Conservation (phyloP, 2,329 filamentous ascomycete species). For the Pseudogymnoascus sp. region DNA sequence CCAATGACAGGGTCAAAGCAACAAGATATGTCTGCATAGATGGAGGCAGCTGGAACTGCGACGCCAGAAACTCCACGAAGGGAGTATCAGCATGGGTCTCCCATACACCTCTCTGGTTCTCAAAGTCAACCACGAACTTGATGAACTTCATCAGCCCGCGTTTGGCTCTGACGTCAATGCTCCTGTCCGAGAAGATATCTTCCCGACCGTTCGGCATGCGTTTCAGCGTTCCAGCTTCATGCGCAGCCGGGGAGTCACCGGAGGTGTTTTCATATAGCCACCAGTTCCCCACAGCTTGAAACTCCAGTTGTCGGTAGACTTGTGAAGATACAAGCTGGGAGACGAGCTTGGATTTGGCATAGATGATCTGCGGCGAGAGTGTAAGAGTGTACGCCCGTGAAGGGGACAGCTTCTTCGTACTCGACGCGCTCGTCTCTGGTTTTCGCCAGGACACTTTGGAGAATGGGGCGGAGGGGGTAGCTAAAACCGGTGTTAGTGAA, state of each 20-base stretch:
- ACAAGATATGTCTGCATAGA: constrained; percentile 57
- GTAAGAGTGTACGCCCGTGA: constrained; percentile 76
- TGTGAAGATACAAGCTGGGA: constrained; percentile 79
- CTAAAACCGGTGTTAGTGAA: constrained; percentile 11
- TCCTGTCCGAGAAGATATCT: constrained; percentile 76
- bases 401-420: constrained; percentile 43
- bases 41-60: constrained; percentile 60
- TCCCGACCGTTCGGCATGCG: constrained; percentile 84
- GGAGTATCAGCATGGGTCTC: constrained; percentile 45
- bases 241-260: constrained; percentile 13
- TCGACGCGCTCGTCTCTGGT: constrained; percentile 24
- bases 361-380: constrained; percentile 78
- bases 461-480: constrained; percentile 17
- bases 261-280: constrained; percentile 54
- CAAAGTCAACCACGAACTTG: constrained; percentile 72
- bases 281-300: constrained; percentile 87
- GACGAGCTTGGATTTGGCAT: constrained; percentile 71
- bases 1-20: constrained; percentile 68
- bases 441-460: constrained; percentile 25
- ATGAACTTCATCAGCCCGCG: constrained; percentile 87
- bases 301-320: constrained; percentile 84
- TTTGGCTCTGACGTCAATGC: constrained; percentile 73
- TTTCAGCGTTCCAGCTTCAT: constrained; percentile 38
- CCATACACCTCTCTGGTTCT: constrained; percentile 55
- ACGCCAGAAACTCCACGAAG: constrained; percentile 52